Base-by-base conservation (phyloP, 164 flowering plant species). In the Piper betle region DNA sequence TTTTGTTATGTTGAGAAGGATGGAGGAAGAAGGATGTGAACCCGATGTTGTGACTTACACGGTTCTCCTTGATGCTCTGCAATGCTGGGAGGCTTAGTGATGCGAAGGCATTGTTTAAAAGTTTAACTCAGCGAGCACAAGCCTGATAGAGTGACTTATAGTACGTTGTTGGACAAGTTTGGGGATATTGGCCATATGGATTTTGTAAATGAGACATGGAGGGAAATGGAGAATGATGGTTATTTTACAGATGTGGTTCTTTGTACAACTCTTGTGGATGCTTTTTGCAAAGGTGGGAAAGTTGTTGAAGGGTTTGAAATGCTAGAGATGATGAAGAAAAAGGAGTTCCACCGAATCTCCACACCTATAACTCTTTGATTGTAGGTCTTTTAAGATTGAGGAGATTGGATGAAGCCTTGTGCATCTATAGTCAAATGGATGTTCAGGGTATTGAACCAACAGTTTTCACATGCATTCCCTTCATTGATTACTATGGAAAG, bases 11-110 rank as follows among this genome's bases (percentile, higher is more conserved):
- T 59, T 87, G 60, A 79, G 74, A 64, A 82, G 84, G 69, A 93
- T 93, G 99, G 85, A 86, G 17, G 78, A 72, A 39, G 94, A 79
- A 38, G 94, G 97, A 60, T 87, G 92, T 74, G 84, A 78, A 18
- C 90, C 96, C 38, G 99, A 93, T 79, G 96, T 86, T 57, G 78
- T 93, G 58, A 85, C 96, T 39, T 93, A 83, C 64, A 93, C 96
- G 0, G 92, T 90, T 72, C 82, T 93, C 17, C 79, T 93, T 60
- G 92, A 90, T 71, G 87, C 85, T 53, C 84, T 87, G 94, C 73
- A 71, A 65, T 77, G 88, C 84, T 8, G 87, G 86, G 1, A 80
- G 77, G 66, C 77, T 84, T 57, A 77, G 77, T 59, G 67, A 71
- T 6, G 99, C 92, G 16, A 86, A 80, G 71, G 78, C 79, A 40